These are phyloP conservation scores for Vaccinium myrtillus DNA, from an alignment of 148 eudicot genomes.

Conservation along the genomic window DNA sequence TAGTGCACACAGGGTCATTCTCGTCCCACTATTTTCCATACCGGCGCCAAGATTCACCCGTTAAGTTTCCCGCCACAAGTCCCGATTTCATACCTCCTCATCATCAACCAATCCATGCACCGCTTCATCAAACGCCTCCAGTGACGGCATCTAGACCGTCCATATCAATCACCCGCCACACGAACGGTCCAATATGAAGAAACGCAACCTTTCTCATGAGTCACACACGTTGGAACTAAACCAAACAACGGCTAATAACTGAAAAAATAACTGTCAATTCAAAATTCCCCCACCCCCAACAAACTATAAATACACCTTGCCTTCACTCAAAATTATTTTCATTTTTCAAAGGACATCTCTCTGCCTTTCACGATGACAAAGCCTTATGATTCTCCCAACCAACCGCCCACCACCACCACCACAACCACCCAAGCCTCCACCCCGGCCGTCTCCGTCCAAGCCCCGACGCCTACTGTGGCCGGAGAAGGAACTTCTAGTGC, in stretches of 20 bases:
- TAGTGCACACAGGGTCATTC: background rate
- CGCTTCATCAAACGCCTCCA: background rate
- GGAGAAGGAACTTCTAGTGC: background rate
- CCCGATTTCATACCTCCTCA: conserved; percentile 2
- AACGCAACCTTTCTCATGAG: background rate
- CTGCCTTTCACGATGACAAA: background rate
- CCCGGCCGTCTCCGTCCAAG: background rate
- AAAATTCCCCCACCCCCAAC: background rate
- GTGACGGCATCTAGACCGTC: background rate
- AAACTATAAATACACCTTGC: background rate
- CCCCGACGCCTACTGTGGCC: background rate
- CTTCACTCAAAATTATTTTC: background rate
- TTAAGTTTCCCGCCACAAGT: background rate
- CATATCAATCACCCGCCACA: background rate
- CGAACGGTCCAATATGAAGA: background rate
- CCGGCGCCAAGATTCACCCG: background rate
- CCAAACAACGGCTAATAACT: background rate
- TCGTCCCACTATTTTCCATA: background rate
- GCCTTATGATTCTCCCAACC: background rate
- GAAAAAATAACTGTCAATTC: conserved; percentile 6
- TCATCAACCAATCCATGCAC: background rate
- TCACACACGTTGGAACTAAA: background rate
- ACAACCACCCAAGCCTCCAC: background rate
- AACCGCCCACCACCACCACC: background rate
- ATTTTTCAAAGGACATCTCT: background rate